Conservation (phyloP, 306 rosid genomes). For the Pueraria montana region DNA sequence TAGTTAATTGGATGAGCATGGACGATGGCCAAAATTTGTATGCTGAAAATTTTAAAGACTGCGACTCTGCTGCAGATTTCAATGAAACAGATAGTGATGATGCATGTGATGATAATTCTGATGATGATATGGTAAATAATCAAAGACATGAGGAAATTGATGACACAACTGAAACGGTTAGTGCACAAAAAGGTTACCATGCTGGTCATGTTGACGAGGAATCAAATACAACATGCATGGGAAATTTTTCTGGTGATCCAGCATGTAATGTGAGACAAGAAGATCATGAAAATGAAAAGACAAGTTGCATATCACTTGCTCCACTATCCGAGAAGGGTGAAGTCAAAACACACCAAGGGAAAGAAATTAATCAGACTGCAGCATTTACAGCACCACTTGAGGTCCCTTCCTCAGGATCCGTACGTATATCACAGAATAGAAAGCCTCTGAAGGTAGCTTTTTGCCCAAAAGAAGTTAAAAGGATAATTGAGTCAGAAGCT, state of each 20-base stretch:
- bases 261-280: slow-evolving; percentile 45
- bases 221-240: slow-evolving; percentile 34
- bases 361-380: slow-evolving; percentile 44
- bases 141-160: slow-evolving; percentile 51
- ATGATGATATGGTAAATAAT: slow-evolving; percentile 42
- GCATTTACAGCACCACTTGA: slow-evolving; percentile 32
- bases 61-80: slow-evolving; percentile 55
- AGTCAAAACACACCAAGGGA: slow-evolving; percentile 39
- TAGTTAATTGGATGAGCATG: slow-evolving; percentile 86
- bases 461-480: slow-evolving; percentile 89
- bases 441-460: slow-evolving; percentile 79
- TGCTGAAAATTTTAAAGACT: slow-evolving; percentile 59
- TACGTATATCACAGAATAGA: slow-evolving; percentile 50
- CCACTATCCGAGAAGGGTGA: slow-evolving; percentile 47
- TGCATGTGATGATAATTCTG: slow-evolving; percentile 55
- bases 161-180: slow-evolving; percentile 39
- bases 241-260: slow-evolving; percentile 35
- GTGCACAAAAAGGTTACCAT: slow-evolving; percentile 34
- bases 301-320: slow-evolving; percentile 24
- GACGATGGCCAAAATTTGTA: slow-evolving; percentile 66
- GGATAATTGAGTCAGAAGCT: slow-evolving; percentile 67
- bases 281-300: slow-evolving; percentile 50
- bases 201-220: slow-evolving; percentile 47
- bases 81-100: slow-evolving; percentile 69
- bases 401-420: slow-evolving; percentile 49